A percentile compares a stretch with the other conserved stretches of the same genome.
Evolutionary conservation across 108 stramenopile species (phyloP).

Genomic region (Fragilariopsis cylindrus): DNA sequence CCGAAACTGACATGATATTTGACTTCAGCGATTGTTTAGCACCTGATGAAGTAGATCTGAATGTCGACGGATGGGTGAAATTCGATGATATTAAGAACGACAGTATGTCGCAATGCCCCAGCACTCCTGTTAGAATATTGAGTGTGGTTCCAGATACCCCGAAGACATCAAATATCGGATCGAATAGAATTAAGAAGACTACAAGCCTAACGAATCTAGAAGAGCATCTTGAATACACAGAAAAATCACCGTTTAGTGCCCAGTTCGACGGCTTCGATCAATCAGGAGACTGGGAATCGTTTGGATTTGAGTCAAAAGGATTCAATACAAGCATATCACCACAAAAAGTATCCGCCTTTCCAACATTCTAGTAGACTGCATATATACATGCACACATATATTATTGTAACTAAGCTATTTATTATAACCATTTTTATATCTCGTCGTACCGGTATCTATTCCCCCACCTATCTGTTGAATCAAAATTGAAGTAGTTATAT

Average conservation of each 20-base stretch:
- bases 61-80: too few relatives aligned
- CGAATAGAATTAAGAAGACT: background rate
- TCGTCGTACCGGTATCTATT: background rate
- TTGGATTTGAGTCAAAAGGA: background rate
- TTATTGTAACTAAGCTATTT: background rate
- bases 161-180: background rate
- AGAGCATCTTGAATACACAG: background rate
- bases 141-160: background rate
- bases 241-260: background rate
- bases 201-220: background rate
- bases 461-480: background rate
- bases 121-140: background rate
- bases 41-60: too few relatives aligned
- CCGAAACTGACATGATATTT: too few relatives aligned
- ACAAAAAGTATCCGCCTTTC: constrained; percentile 18
- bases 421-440: background rate
- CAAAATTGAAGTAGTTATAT: background rate
- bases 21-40: too few relatives aligned
- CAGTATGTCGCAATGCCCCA: too few relatives aligned
- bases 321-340: background rate
- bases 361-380: background rate
- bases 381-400: background rate
- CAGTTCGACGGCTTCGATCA: background rate
- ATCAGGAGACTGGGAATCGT: constrained; percentile 5
- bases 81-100: too few relatives aligned